A percentile compares a stretch with the other conserved stretches of the same genome.
These are phyloP conservation scores for Melastoma candidum DNA, from an alignment of 441 rosid species.

Conservation along the genomic window DNA sequence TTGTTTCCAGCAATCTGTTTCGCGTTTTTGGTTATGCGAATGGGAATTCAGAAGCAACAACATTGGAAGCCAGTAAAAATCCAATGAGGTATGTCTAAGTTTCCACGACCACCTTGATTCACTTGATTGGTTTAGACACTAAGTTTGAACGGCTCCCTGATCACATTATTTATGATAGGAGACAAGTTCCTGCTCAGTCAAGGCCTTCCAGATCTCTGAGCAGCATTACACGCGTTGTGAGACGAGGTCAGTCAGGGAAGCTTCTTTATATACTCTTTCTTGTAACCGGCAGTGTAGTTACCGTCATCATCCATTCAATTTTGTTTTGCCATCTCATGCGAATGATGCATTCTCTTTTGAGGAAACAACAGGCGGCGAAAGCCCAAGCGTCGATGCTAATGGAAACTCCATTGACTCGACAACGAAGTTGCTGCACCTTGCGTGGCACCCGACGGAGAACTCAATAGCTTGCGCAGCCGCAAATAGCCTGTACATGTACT, in stretches of 20 bases:
- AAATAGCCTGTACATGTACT: conserved; percentile 98
- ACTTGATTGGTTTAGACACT: background rate
- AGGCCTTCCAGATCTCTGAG: conserved; percentile 78
- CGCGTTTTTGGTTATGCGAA: conserved; percentile 75
- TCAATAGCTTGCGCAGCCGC: conserved; percentile 96
- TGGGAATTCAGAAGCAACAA: conserved; percentile 63
- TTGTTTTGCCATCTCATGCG: conserved; percentile 1
- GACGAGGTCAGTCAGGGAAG: conserved; percentile 38
- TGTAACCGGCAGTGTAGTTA: background rate
- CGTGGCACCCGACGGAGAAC: conserved; percentile 97
- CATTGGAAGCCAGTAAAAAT: conserved; percentile 88
- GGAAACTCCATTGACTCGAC: conserved; percentile 90
- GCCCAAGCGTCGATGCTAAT: conserved; percentile 66
- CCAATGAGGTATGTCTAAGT: conserved; percentile 65
- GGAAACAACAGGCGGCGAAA: conserved; percentile 52
- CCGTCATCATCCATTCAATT: background rate
- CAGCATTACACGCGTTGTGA: conserved; percentile 71
- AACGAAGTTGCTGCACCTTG: conserved; percentile 83
- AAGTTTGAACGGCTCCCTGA: background rate
- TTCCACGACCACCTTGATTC: background rate
- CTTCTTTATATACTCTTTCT: background rate
- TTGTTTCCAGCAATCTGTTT: conserved; percentile 64
- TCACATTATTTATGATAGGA: conserved; percentile 27
- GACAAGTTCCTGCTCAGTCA: conserved; percentile 69
- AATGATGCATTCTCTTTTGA: background rate